A percentile compares a stretch with the other conserved stretches of the same genome.
Conservation (phyloP, 1,139 yeast species). For the Geotrichum cucujoidarum region DNA sequence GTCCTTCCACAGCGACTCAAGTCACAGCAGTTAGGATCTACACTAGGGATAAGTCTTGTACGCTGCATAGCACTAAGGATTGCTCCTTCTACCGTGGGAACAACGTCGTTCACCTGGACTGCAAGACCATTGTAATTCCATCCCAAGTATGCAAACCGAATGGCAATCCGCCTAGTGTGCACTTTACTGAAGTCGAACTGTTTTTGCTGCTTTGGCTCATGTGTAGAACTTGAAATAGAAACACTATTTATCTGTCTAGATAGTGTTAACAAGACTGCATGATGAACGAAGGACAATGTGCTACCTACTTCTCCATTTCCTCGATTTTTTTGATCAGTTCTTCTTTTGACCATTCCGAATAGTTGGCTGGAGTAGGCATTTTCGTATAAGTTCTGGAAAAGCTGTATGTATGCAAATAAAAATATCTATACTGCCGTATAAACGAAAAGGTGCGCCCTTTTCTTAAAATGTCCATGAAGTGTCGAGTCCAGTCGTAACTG, state of each 20-base stretch:
- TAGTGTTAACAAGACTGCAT: not conserved
- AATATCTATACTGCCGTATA: too few relatives aligned
- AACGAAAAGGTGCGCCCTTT: too few relatives aligned
- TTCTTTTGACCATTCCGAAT: slow-evolving; percentile 5
- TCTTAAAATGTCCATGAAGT: too few relatives aligned
- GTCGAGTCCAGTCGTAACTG: too few relatives aligned
- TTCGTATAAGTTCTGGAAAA: too few relatives aligned
- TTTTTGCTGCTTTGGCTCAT: slow-evolving; percentile 35
- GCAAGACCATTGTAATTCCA: slow-evolving; percentile 94
- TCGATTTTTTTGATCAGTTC: slow-evolving; percentile 3
- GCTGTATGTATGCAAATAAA: too few relatives aligned
- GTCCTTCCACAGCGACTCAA: slow-evolving; percentile 96
- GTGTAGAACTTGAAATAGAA: not conserved
- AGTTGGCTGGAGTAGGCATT: too few relatives aligned
- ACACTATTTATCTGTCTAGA: not conserved
- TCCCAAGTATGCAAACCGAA: slow-evolving; percentile 48
- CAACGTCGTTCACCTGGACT: slow-evolving; percentile 59
- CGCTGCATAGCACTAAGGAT: slow-evolving; percentile 65
- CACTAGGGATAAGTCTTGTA: slow-evolving; percentile 60
- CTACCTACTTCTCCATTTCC: slow-evolving; percentile 5
- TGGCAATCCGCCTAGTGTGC: slow-evolving; percentile 63
- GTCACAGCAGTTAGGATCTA: slow-evolving; percentile 53
- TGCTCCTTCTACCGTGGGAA: slow-evolving; percentile 83
- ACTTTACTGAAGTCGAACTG: slow-evolving; percentile 64
- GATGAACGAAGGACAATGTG: too few relatives aligned